Conservation (phyloP, 73 alveolate genomes). For the Stentor roeselii region DNA sequence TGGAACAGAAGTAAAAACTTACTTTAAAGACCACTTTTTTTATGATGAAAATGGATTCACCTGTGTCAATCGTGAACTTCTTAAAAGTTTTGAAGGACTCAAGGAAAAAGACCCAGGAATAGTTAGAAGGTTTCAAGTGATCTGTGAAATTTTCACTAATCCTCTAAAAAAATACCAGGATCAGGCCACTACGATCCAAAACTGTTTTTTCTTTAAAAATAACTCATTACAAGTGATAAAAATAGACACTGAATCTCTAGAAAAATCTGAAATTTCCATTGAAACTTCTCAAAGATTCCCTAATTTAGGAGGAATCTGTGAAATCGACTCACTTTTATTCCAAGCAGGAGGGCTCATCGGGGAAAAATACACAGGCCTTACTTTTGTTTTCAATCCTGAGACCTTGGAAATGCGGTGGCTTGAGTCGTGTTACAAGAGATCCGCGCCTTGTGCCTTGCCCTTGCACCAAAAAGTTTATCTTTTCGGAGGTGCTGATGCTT, state of each 20-base stretch:
- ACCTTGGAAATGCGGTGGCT: not conserved
- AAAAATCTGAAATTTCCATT: not conserved
- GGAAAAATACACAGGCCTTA: not conserved
- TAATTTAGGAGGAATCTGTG: not conserved
- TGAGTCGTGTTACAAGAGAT: not conserved
- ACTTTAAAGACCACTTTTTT: not conserved
- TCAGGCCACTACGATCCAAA: not conserved
- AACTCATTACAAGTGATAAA: too few species aligned
- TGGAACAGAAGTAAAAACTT: not conserved
- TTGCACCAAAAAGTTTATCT: not conserved
- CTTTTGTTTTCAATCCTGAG: not conserved
- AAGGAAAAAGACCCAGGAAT: not conserved
- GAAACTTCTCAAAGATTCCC: not conserved
- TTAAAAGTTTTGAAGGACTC: not conserved
- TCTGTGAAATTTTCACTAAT: not conserved
- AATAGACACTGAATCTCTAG: not conserved
- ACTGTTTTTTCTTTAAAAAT: not conserved
- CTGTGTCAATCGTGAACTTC: not conserved
- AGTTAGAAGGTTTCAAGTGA: not conserved
- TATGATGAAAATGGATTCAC: not conserved
- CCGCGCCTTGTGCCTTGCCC: not conserved
- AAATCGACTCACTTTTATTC: not conserved
- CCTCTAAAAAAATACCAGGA: not conserved
- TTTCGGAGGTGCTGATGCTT: not conserved
- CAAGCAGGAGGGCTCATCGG: not conserved